Evolutionary conservation across 2,329 filamentous ascomycete species (phyloP).

Genomic region (Passalora sequoiae): DNA sequence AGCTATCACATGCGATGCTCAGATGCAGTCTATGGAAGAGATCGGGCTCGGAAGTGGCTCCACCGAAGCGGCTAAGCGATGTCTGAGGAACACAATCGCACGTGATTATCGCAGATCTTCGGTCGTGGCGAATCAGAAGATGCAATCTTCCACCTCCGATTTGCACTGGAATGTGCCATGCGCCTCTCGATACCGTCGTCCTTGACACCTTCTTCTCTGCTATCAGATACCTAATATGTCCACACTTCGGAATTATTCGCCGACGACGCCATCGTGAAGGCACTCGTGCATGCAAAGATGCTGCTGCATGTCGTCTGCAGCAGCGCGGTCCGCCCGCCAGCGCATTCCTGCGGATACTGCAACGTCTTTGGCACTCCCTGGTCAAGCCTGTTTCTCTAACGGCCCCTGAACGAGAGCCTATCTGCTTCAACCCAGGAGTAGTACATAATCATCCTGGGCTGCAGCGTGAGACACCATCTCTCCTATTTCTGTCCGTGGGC

Average conservation of each 20-base stretch:
- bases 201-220: background rate
- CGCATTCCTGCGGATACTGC: conserved; percentile 15
- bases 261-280: conserved; percentile 1
- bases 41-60: too few relatives aligned
- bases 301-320: conserved; percentile 2
- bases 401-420: conserved; percentile 24
- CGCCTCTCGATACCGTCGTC: conserved; percentile 2
- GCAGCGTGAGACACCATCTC: conserved; percentile 21
- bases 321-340: conserved; percentile 8
- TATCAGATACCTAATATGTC: background rate
- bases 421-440: conserved; percentile 19
- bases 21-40: too few relatives aligned
- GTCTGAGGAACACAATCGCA: too few relatives aligned
- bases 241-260: background rate
- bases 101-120: background rate
- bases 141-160: background rate
- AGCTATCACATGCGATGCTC: conserved; percentile 6
- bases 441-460: conserved; percentile 22
- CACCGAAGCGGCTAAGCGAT: too few relatives aligned
- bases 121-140: background rate
- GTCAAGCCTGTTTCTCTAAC: conserved; percentile 13
- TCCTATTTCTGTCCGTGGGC: conserved; percentile 14
- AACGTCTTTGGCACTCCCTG: conserved; percentile 13
- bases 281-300: conserved; percentile 1
- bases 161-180: conserved; percentile 8